Evolutionary conservation across 2,329 filamentous ascomycete species (phyloP).

Genomic region (Clonostachys sp.): DNA sequence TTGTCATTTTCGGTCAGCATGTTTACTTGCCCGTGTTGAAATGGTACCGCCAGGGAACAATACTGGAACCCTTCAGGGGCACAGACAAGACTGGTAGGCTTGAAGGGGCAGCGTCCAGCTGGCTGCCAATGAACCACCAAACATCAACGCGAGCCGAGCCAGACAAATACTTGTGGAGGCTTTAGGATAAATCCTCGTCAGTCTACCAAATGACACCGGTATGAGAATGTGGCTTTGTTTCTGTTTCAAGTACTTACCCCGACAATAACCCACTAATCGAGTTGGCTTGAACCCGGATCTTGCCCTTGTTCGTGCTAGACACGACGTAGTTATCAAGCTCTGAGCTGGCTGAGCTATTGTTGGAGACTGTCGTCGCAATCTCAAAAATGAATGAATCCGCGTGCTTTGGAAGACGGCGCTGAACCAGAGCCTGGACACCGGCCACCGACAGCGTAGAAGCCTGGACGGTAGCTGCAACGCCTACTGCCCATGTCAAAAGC

Average conservation of each 20-base stretch:
- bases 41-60: not conserved
- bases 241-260: not conserved
- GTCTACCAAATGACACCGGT: not conserved
- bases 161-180: not conserved
- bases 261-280: not conserved
- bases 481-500: too few relatives aligned
- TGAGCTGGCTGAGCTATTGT: not conserved
- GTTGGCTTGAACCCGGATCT: not conserved
- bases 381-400: not conserved
- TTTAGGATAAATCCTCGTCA: not conserved
- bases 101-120: not conserved
- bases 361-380: not conserved
- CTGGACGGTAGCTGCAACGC: too few relatives aligned
- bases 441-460: not conserved
- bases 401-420: not conserved
- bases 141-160: not conserved
- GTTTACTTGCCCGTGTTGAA: not conserved
- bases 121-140: not conserved
- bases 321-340: not conserved
- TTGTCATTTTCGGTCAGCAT: not conserved
- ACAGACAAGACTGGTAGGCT: not conserved
- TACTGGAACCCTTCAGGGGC: not conserved
- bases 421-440: not conserved
- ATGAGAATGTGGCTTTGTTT: not conserved
- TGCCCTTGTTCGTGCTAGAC: not conserved